phyloP scores from a whole-genome alignment of 2,329 filamentous ascomycete species.

The Phialophora macrospora region DNA sequence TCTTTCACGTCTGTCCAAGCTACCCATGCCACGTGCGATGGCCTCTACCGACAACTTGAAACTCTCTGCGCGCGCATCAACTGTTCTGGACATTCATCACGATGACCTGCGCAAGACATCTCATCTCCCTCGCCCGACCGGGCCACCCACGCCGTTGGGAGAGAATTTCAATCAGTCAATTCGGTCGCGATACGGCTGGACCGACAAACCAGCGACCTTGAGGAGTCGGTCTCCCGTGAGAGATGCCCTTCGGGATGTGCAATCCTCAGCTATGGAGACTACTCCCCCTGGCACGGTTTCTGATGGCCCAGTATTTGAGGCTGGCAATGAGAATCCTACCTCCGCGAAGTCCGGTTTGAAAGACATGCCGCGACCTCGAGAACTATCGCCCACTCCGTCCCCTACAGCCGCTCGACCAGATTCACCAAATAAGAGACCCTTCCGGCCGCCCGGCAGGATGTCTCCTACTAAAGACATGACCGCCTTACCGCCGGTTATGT shows the following conservation, averaged over 20 bases:
- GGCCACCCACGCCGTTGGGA: constrained; percentile 18
- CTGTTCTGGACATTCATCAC: constrained; percentile 25
- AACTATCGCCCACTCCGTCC: constrained; percentile 77
- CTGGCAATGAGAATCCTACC: constrained; percentile 36
- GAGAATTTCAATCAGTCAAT: constrained; percentile 33
- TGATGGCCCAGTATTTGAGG: constrained; percentile 32
- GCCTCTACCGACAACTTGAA: constrained; percentile 35
- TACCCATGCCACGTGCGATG: constrained; percentile 37
- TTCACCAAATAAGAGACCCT: constrained; percentile 34
- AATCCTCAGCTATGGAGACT: constrained; percentile 29
- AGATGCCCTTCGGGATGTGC: constrained; percentile 33
- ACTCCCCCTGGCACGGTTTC: constrained; percentile 37
- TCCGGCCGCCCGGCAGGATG: constrained; percentile 35
- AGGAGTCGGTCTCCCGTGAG: constrained; percentile 33
- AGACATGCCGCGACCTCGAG: constrained; percentile 51
- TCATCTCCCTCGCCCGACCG: constrained; percentile 27
- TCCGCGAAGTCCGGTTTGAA: constrained; percentile 18
- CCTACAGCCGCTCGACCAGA: constrained; percentile 26
- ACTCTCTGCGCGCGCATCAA: constrained; percentile 22
- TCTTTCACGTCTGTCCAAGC: constrained; percentile 37
- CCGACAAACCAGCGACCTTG: constrained; percentile 16
- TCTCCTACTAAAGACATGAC: constrained; percentile 33
- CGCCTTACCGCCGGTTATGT: constrained; percentile 23
- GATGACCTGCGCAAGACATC: constrained; percentile 34
- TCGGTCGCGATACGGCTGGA: constrained; percentile 32